phyloP scores from a whole-genome alignment of 192 early-diverging fungal species.

The Dispira simplex region DNA sequence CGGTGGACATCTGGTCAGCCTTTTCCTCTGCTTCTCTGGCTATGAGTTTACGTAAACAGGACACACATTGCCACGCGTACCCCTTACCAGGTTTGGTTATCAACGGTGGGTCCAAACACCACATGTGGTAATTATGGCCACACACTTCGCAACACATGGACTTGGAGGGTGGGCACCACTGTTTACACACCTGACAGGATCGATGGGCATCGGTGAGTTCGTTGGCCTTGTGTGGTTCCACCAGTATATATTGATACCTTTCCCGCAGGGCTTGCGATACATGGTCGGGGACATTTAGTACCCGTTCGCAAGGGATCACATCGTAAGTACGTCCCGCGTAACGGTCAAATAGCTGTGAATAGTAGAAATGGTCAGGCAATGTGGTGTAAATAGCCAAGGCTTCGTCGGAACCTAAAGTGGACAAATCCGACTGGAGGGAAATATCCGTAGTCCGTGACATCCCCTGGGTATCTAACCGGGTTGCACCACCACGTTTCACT shows the following conservation, averaged over 20 bases:
- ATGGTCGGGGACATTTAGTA: conserved; percentile 65
- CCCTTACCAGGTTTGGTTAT: conserved; percentile 64
- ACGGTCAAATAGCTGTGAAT: conserved; percentile 76
- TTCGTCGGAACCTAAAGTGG: conserved; percentile 12
- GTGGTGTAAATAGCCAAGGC: conserved; percentile 42
- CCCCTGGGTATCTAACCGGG: neutral
- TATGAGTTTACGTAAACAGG: conserved; percentile 33
- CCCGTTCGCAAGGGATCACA: conserved; percentile 58
- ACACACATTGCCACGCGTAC: conserved; percentile 74
- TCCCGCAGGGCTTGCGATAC: conserved; percentile 43
- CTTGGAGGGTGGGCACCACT: conserved; percentile 49
- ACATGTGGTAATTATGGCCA: conserved; percentile 61
- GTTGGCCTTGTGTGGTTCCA: conserved; percentile 64
- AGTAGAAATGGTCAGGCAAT: conserved; percentile 67
- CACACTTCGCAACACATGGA: conserved; percentile 67
- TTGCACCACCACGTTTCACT: neutral
- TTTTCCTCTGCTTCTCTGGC: conserved; percentile 17
- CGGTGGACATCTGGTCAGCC: neutral
- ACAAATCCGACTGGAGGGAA: neutral
- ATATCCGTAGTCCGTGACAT: neutral
- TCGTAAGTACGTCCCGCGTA: conserved; percentile 82
- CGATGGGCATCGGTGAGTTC: conserved; percentile 56
- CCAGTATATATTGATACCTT: conserved; percentile 72
- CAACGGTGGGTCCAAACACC: conserved; percentile 68
- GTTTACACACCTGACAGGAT: conserved; percentile 49